Percentiles rank a stretch among this genome's conserved stretches.
Conservation (phyloP, 345 rosid species). For the Cardamine resedifolia region DNA sequence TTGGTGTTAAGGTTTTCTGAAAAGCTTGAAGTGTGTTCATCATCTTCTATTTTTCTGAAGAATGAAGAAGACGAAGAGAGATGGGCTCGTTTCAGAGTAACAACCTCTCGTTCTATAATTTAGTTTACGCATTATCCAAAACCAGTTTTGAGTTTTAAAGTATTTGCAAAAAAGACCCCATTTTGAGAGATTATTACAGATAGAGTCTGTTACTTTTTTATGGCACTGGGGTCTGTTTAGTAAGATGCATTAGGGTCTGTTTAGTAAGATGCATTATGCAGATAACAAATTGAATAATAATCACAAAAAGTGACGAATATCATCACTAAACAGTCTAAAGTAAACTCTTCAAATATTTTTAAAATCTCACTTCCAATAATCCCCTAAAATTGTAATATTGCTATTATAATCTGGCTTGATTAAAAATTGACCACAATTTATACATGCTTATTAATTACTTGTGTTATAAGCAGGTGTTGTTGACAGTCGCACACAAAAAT, state of each 20-base stretch:
- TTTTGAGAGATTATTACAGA: neutral
- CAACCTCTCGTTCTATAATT: slow-evolving; percentile 36
- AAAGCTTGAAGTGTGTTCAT: slow-evolving; percentile 35
- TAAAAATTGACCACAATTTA: neutral
- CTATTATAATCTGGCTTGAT: neutral
- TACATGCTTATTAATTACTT: neutral
- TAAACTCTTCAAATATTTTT: neutral
- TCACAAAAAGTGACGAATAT: neutral
- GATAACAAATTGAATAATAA: neutral
- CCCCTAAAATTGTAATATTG: neutral
- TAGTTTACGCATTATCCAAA: slow-evolving; percentile 41
- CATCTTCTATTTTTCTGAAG: slow-evolving; percentile 22
- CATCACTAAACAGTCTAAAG: neutral
- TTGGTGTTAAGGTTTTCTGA: slow-evolving; percentile 37
- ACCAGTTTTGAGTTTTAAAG: slow-evolving; percentile 19
- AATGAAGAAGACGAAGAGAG: slow-evolving; percentile 12
- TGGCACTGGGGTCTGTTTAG: neutral
- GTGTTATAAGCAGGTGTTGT: neutral
- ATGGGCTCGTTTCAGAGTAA: slow-evolving; percentile 26
- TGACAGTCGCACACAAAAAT: neutral
- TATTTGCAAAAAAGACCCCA: slow-evolving; percentile 15
- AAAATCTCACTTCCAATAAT: neutral
- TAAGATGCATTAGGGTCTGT: neutral
- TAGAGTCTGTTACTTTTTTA: slow-evolving; percentile 11
- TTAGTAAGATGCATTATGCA: neutral